These are phyloP conservation scores for Letharia columbiana DNA, from an alignment of 495 filamentous ascomycete species.

Conservation along the genomic window DNA sequence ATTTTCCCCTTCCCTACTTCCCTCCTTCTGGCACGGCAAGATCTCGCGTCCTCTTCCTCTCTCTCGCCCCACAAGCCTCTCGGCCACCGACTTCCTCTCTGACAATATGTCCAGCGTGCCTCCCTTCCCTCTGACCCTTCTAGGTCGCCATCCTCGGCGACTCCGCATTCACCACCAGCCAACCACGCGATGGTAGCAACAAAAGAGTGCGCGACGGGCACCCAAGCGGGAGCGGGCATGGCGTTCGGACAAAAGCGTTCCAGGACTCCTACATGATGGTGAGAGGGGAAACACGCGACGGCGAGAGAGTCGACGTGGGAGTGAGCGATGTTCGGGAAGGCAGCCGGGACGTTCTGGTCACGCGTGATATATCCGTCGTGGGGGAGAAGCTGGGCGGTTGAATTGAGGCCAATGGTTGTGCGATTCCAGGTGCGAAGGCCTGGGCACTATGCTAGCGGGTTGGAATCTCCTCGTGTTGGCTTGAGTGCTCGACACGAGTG, in stretches of 20 bases:
- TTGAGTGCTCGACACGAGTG: too few relatives aligned
- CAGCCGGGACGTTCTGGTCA: conserved; percentile 2
- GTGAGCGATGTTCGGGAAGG: neutral
- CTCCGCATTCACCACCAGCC: neutral
- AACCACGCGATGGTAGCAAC: neutral
- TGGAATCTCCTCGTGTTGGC: too few relatives aligned
- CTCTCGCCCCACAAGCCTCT: neutral
- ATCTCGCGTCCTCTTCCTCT: neutral
- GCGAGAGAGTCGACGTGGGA: too few relatives aligned
- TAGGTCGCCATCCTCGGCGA: conserved; percentile 3
- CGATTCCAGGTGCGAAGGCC: too few relatives aligned
- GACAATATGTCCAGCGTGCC: conserved; percentile 6
- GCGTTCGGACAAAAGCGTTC: neutral
- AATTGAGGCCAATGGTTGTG: too few relatives aligned
- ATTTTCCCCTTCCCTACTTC: neutral
- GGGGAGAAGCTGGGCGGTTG: neutral
- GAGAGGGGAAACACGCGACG: neutral
- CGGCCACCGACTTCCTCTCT: neutral
- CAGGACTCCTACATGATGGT: conserved; percentile 3
- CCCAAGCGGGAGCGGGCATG: neutral
- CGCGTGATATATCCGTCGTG: neutral
- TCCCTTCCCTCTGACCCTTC: conserved; percentile 7
- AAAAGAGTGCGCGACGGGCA: neutral
- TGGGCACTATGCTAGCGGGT: too few relatives aligned
- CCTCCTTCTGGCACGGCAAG: too few relatives aligned